phyloP scores from a whole-genome alignment of 768 basidiomycete genomes.

The Psilocybe sp. region DNA sequence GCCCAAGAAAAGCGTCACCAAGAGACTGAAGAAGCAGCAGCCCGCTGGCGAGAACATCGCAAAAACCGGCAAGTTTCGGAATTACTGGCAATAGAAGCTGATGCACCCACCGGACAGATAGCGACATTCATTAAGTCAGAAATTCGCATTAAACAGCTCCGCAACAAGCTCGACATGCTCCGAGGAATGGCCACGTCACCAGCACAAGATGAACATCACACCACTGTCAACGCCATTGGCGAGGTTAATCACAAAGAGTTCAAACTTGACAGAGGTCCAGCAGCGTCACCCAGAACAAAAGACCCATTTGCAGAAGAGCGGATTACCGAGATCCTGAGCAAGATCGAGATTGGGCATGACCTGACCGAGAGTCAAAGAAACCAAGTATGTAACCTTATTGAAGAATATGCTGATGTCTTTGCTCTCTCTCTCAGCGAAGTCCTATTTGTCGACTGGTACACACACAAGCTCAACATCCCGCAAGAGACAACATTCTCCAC shows the following conservation, averaged over 20 bases:
- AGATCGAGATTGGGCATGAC: conserved; percentile 27
- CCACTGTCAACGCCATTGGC: background rate
- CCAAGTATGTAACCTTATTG: conserved; percentile 19
- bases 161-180: too few relatives aligned
- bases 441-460: conserved; percentile 22
- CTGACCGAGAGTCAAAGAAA: conserved; percentile 20
- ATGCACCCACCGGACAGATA: too few relatives aligned
- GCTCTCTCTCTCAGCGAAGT: conserved; percentile 38
- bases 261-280: background rate
- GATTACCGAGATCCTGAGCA: conserved; percentile 14
- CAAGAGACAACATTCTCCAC: conserved; percentile 23
- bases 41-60: too few relatives aligned
- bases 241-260: conserved; percentile 3
- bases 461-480: conserved; percentile 31
- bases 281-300: conserved; percentile 15
- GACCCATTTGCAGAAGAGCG: conserved; percentile 23
- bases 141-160: too few relatives aligned
- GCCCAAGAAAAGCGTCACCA: too few relatives aligned
- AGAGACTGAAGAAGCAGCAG: too few relatives aligned
- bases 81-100: too few relatives aligned
- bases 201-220: too few relatives aligned
- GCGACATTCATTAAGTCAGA: too few relatives aligned
- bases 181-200: too few relatives aligned
- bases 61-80: too few relatives aligned
- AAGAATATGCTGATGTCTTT: conserved; percentile 35